A percentile compares a stretch with the other conserved stretches of the same genome.
Conservation (phyloP, 2,329 filamentous ascomycete species). For the Myriosclerotinia duriaeana region DNA sequence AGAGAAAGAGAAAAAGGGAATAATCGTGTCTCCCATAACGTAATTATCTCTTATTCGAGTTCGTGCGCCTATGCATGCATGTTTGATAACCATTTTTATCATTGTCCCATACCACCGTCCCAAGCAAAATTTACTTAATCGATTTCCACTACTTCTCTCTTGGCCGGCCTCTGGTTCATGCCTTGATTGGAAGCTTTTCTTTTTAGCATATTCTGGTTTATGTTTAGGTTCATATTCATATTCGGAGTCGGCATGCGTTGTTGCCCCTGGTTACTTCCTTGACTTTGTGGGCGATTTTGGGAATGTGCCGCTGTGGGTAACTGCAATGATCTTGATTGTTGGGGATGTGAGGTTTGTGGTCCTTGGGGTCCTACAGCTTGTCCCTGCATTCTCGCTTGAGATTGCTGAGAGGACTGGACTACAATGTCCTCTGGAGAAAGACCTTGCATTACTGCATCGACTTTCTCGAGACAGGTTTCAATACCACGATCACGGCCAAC, state of each 20-base stretch:
- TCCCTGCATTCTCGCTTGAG: constrained; percentile 20
- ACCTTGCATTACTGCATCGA: constrained; percentile 35
- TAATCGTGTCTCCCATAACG: constrained; percentile 15
- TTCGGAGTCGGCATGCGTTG: constrained; percentile 22
- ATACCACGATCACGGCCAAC: constrained; percentile 47
- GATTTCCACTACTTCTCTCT: constrained; percentile 34
- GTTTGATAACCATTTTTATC: constrained; percentile 14
- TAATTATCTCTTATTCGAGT: constrained; percentile 17
- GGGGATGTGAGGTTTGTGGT: background rate
- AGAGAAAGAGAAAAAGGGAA: constrained; percentile 3
- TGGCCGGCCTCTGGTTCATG: constrained; percentile 27
- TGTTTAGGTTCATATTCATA: constrained; percentile 22
- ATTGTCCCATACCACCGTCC: constrained; percentile 8
- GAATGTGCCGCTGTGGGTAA: constrained; percentile 26
- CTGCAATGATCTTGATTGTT: constrained; percentile 21
- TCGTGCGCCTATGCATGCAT: constrained; percentile 22
- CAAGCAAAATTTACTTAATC: constrained; percentile 28
- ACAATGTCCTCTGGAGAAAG: constrained; percentile 25
- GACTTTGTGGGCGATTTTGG: constrained; percentile 28
- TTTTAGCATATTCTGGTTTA: constrained; percentile 27
- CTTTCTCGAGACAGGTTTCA: constrained; percentile 39
- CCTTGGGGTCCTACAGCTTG: constrained; percentile 11
- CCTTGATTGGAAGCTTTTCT: constrained; percentile 31
- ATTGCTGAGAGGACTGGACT: constrained; percentile 5
- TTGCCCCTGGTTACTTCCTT: constrained; percentile 23